Conservation (phyloP, 2,329 filamentous ascomycete species). For the Neonectria magnoliae region DNA sequence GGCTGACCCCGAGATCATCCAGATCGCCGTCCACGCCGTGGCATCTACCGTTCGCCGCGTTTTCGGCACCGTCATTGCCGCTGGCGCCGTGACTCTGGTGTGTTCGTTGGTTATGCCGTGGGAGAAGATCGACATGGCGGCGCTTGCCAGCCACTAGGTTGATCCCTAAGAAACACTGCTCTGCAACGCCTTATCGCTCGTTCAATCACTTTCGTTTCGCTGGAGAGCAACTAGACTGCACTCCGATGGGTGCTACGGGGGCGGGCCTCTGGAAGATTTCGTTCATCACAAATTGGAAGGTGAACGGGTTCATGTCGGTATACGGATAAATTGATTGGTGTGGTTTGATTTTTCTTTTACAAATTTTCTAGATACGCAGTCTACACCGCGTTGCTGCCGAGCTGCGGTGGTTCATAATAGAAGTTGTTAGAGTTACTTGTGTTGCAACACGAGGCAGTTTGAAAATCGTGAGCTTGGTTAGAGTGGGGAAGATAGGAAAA, state of each 20-base stretch:
- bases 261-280: neutral
- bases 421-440: neutral
- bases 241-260: neutral
- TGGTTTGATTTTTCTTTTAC: neutral
- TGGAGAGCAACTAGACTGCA: neutral
- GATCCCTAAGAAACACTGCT: neutral
- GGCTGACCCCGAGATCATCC: neutral
- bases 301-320: neutral
- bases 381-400: neutral
- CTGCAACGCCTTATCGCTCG: neutral
- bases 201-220: neutral
- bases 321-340: neutral
- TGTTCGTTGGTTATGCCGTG: neutral
- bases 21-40: neutral
- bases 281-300: neutral
- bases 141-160: neutral
- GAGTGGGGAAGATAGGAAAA: neutral
- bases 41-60: neutral
- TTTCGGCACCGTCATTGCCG: neutral
- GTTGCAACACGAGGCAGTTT: no score
- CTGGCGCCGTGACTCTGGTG: neutral
- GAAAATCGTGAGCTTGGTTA: neutral
- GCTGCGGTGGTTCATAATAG: neutral
- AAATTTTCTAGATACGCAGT: neutral
- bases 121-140: conserved; percentile 2